Base-by-base conservation (phyloP, 352 stramenopile species). In the Globisporangium camurandrum region DNA sequence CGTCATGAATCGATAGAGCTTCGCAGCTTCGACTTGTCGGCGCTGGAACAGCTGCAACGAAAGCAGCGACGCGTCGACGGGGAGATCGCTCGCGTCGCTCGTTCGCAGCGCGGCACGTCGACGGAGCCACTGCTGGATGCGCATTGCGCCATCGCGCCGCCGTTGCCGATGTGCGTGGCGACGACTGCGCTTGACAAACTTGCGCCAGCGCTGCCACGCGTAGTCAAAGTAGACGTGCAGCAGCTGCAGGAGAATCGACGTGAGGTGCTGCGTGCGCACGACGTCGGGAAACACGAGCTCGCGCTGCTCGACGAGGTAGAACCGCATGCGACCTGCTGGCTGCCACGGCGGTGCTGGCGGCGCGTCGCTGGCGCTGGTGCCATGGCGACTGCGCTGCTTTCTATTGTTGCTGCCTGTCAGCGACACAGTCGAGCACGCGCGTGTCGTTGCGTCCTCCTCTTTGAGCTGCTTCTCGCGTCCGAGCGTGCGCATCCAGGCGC, bases 191-290 rank as follows among this genome's bases (percentile, higher is more conserved):
- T 58, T 46, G 8, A 84, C 56, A 23, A 75, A 85, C 17, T 61
- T 51, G 7, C 34, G 47, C 78, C 78, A 89, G 1, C 62, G 54
- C 24, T 51, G 50, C 79, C 79, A 91, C 20, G 68, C 71, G 51
- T 79, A 85, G 30, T 76, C 79, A 10, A 70, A 54, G 46, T 78
- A 84, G 12, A 87, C 56, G 27, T 74, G 70, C 14, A 91, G 60
- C 44, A 91, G 61, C 37, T 84, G 76, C n/a, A 61, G 23, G 20
- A 91, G 41, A 55, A 88, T 74, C 22, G 46, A 19, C 10, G 36
- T 49, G 45, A 91, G 54, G 48, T 77, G 74, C 6, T 59, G 51
- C 22, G 45, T 54, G 34, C 67, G 62, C 9, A 84, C 58, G 1
- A 46, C 43, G 14, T 72, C 64, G 0, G 72, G 79, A 10, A 75